Base-by-base conservation (phyloP, 768 basidiomycete genomes). In the Auricularia cornea region DNA sequence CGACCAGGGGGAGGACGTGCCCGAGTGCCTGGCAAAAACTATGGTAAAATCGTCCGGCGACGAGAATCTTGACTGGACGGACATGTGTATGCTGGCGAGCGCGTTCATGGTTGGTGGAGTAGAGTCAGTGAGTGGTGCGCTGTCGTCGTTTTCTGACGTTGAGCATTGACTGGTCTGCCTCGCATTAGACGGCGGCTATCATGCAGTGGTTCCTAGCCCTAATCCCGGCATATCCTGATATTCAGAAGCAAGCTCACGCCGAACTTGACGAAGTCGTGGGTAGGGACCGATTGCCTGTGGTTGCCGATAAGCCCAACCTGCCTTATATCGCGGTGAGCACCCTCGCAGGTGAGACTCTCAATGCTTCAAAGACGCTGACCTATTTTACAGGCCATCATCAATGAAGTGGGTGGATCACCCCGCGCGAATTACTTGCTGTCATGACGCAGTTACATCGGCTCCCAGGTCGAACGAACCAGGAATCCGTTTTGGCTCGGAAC, bases 51-150 rank as follows among this genome's bases (percentile, higher is more conserved):
- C 76, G 59, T 67, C 66, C 32, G 69, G 72, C 31, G 62, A 72
- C 41, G 77, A 80, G 51, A 60, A 68, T 8, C 68, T 81, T 29
- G 76, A 77, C 62, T 66, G 72, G 59, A 54, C 76, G 2, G 80
- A 81, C 67, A 76, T 78, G 71, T 57, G 70, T 8, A 78, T 80
- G 33, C 68, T 81, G 14, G 73, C 75, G 23, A 69, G 76, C 3
- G 78, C 74, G 3, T 80, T 80, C 65, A 79, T 77, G 72, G 75
- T 80, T 12, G 80, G 76, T 3, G 80, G 80, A 11, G 76, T 80
- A 23, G 75, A 80, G 62, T 75, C 80, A 30, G 79, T 78, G 44
- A 26, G 72, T 67, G 3, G 16, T n/a, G 54, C 48, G 66, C 59
- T 41, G n/a, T 54, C 18, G 11, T 14, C 30, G 28, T 16, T 11